phyloP scores from a whole-genome alignment of 768 basidiomycete species.

The Antrodiella citrinella region DNA sequence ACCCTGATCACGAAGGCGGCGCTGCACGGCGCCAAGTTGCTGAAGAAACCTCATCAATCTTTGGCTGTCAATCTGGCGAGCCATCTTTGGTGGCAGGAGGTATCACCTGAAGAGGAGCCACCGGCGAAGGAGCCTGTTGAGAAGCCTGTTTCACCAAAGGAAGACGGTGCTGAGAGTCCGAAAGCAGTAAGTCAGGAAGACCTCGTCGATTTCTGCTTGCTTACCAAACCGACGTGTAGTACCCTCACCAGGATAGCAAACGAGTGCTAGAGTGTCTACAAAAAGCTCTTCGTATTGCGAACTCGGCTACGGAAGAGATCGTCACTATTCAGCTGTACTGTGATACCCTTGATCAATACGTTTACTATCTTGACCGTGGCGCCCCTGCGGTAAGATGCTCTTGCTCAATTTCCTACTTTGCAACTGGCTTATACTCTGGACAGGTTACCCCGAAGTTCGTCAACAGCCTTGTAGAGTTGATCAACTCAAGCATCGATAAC shows the following conservation, averaged over 20 bases:
- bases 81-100: conserved; percentile 97
- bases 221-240: too few relatives aligned
- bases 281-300: conserved; percentile 92
- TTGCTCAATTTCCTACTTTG: not conserved
- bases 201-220: too few relatives aligned
- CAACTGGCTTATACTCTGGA: not conserved
- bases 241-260: conserved; percentile 90
- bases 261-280: conserved; percentile 96
- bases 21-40: conserved; percentile 86
- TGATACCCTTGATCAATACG: conserved; percentile 91
- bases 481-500: conserved; percentile 89
- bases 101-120: conserved; percentile 38
- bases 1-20: conserved; percentile 99
- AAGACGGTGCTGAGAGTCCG: conserved; percentile 24
- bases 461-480: conserved; percentile 92
- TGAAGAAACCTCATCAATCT: conserved; percentile 98
- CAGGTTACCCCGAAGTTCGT: conserved; percentile 94
- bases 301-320: conserved; percentile 94
- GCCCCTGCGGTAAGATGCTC: conserved; percentile 69
- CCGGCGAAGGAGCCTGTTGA: conserved; percentile 26
- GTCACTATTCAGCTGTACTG: conserved; percentile 95
- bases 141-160: conserved; percentile 28
- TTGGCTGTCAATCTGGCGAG: conserved; percentile 91
- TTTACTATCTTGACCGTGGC: conserved; percentile 92
- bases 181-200: conserved; percentile 23